phyloP scores from a whole-genome alignment of 169 alveolate species.

The Plasmodium knowlesi region DNA sequence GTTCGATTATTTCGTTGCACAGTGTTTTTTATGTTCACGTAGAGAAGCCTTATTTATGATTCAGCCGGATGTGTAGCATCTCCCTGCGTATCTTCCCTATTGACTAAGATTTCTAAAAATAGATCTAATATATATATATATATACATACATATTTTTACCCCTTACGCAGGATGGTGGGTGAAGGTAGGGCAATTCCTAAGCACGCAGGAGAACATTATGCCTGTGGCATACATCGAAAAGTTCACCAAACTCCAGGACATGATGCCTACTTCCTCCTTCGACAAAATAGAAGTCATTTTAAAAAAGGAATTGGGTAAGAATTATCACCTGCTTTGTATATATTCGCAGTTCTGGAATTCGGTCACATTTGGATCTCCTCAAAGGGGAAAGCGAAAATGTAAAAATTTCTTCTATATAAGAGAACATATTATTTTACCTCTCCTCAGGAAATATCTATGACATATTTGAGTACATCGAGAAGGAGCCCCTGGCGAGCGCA shows the following conservation, averaged over 20 bases:
- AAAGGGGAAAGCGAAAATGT: not conserved
- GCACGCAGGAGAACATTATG: constrained; percentile 91
- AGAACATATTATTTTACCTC: not conserved
- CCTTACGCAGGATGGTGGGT: constrained; percentile 92
- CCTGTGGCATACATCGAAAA: constrained; percentile 90
- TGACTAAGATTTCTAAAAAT: not conserved
- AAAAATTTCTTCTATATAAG: not conserved
- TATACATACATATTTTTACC: not conserved
- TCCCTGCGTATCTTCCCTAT: not conserved
- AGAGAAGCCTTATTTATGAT: not conserved
- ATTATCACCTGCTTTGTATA: not conserved
- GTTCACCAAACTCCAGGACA: constrained; percentile 89
- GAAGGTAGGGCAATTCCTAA: constrained; percentile 93
- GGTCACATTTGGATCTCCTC: not conserved
- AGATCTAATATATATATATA: not conserved
- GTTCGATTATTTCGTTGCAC: not conserved
- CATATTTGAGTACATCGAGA: constrained; percentile 80
- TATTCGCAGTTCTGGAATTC: not conserved
- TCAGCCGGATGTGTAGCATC: not conserved
- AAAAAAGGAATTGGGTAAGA: constrained; percentile 87
- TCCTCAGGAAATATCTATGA: constrained; percentile 40
- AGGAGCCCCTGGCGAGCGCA: constrained; percentile 87
- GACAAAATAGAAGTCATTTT: constrained; percentile 82
- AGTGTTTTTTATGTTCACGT: not conserved
- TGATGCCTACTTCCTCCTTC: constrained; percentile 89